Conservation (phyloP, 1,139 yeast species). For the Sugiyamaella xylanicola region DNA sequence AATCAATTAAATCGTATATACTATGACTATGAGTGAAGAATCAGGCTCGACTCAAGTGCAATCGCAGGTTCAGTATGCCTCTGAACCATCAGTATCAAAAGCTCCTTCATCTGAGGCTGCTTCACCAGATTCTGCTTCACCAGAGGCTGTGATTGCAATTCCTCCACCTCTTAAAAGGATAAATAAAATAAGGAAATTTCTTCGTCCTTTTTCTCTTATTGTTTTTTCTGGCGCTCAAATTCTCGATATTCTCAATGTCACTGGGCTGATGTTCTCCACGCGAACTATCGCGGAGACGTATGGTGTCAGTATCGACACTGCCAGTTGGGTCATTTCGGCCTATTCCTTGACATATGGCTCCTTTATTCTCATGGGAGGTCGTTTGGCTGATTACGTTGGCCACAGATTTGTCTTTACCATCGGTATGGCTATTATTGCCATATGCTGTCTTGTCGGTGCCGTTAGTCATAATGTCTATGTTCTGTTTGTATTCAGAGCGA, state of each 20-base stretch:
- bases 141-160: neutral
- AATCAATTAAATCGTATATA: no score
- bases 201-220: constrained; percentile 19
- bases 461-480: constrained; percentile 38
- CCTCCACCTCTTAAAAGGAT: neutral
- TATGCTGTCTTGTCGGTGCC: constrained; percentile 42
- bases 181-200: constrained; percentile 13
- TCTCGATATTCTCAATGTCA: constrained; percentile 35
- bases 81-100: no score
- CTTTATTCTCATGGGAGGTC: constrained; percentile 45
- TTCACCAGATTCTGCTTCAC: neutral
- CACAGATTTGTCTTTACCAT: constrained; percentile 37
- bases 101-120: no score
- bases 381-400: constrained; percentile 45
- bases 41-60: no score
- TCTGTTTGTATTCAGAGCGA: constrained; percentile 41
- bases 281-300: constrained; percentile 35
- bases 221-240: constrained; percentile 31
- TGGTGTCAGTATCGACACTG: constrained; percentile 35
- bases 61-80: no score
- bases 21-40: neutral
- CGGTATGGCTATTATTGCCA: constrained; percentile 32
- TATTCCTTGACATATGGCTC: constrained; percentile 46
- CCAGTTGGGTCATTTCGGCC: constrained; percentile 45
- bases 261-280: constrained; percentile 38